A percentile compares a stretch with the other conserved stretches of the same genome.
Conservation (phyloP, 768 basidiomycete species). For the Sarcodon aspratus region DNA sequence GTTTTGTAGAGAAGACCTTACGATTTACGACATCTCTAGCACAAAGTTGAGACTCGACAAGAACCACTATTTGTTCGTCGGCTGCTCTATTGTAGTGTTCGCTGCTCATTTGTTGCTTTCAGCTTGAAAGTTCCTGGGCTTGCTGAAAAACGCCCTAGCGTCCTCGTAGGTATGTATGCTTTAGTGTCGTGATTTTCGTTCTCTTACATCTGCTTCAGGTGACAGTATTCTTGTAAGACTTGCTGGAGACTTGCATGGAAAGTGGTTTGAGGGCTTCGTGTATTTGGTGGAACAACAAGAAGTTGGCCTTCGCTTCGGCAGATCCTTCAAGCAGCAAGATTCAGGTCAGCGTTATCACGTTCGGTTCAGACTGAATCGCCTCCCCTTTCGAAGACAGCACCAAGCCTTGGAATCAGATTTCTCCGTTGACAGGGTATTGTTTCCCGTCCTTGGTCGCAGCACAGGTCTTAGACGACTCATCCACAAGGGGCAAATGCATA, state of each 20-base stretch:
- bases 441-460: slow-evolving; percentile 22
- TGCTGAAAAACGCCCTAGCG: slow-evolving; percentile 46
- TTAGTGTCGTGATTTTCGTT: background rate
- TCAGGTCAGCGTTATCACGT: slow-evolving; percentile 32
- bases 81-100: background rate
- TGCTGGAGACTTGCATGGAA: slow-evolving; percentile 4
- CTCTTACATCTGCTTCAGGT: slow-evolving; percentile 17
- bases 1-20: slow-evolving; percentile 18
- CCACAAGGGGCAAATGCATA: slow-evolving; percentile 9
- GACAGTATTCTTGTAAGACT: slow-evolving; percentile 19
- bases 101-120: background rate
- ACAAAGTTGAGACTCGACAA: slow-evolving; percentile 23
- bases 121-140: slow-evolving; percentile 44
- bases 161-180: slow-evolving; percentile 36
- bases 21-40: slow-evolving; percentile 24
- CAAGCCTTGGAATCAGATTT: slow-evolving; percentile 30
- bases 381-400: slow-evolving; percentile 43
- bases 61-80: slow-evolving; percentile 31
- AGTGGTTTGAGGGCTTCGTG: slow-evolving; percentile 31
- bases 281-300: slow-evolving; percentile 30
- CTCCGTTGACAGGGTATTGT: slow-evolving; percentile 30
- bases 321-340: slow-evolving; percentile 20
- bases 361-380: slow-evolving; percentile 43
- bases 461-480: background rate
- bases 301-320: slow-evolving; percentile 36